Evolutionary conservation across 2,329 filamentous ascomycete genomes (phyloP), one percentile per base, ranked within the genome.

Genomic region (Fonsecaea nubica): DNA sequence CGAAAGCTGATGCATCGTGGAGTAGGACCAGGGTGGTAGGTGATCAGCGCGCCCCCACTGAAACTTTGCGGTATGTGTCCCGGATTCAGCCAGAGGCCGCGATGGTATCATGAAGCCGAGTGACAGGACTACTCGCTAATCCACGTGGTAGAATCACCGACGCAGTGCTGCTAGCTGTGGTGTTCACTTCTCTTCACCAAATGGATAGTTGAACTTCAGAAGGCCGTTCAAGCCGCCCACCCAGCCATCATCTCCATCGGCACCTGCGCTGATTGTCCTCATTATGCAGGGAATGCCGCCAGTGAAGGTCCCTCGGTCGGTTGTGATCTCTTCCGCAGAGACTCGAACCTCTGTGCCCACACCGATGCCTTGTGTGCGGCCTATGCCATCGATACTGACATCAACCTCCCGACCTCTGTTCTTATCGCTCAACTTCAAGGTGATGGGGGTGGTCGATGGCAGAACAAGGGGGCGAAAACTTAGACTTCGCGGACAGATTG

Each of bases 171-270:
- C 18, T 36, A 18, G 30, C 35, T 15, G 30, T 36, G 35, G 18
- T 32, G 21, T 54, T 71, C 64, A 73, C 33, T 30, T 72, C 61
- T 83, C 83, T 74, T 90, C 90, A 0, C 95, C 95, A 83, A 98
- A 98, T 0, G 94, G 93, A 80, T 97, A 92, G 77, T 99, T 99
- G 77, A 98, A 99, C 81, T 99, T 99, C 72, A 99, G 80, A 74
- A 98, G 77, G 9, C 92, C 92, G 76, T 97, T 99, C 75, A 99
- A 79, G 0, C 95, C 94, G 0, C 94, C 94, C 2, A 99, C 94
- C 95, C 95, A 99, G 18, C 94, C 92, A 77, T 98, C 94, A 74
- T 97, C 92, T 30, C 84, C 82, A 73, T 79, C 82, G 45, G 76
- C 79, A 4, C 75, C 72, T 72, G 85, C 81, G 72, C 83, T 73